A percentile compares a stretch with the other conserved stretches of the same genome.
Evolutionary conservation across 2,329 filamentous ascomycete genomes (phyloP).

Genomic region (Colletotrichum eremochloae): DNA sequence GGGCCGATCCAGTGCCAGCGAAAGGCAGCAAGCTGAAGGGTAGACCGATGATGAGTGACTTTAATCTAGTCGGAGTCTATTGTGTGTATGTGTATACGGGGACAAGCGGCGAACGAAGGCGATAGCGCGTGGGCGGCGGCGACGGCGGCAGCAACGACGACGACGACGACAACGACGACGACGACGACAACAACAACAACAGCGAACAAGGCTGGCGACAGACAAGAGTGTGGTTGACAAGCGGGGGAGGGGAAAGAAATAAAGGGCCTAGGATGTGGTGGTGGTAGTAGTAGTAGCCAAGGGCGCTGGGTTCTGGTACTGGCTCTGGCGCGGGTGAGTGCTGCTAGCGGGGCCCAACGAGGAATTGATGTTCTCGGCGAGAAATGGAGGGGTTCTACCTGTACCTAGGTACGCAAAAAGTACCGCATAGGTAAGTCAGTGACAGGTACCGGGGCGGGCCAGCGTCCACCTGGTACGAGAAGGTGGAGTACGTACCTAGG

Average conservation of each 20-base stretch:
- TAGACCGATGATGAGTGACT: neutral
- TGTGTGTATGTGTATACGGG: slow-evolving; percentile 1
- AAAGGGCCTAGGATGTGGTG: slow-evolving; percentile 29
- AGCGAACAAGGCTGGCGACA: slow-evolving; percentile 25
- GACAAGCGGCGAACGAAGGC: neutral
- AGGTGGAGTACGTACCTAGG: neutral
- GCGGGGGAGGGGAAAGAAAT: slow-evolving; percentile 39
- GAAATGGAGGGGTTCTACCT: neutral
- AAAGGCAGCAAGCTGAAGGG: neutral
- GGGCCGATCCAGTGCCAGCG: neutral
- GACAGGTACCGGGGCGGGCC: too few species aligned
- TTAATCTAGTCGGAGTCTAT: neutral
- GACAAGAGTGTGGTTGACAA: slow-evolving; percentile 11
- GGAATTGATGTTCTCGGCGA: neutral
- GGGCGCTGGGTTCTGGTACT: slow-evolving; percentile 1
- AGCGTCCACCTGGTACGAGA: slow-evolving; percentile 8
- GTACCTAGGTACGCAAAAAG: neutral
- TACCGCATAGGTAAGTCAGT: neutral
- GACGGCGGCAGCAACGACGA: neutral
- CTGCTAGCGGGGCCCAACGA: slow-evolving; percentile 5
- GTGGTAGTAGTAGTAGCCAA: neutral
- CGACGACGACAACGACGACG: neutral
- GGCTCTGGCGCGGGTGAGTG: slow-evolving; percentile 1
- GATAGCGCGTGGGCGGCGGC: slow-evolving; percentile 10
- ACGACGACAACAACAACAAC: neutral